phyloP scores from a whole-genome alignment of 2,329 filamentous ascomycete genomes.

The Neodidymelliopsis sp. region DNA sequence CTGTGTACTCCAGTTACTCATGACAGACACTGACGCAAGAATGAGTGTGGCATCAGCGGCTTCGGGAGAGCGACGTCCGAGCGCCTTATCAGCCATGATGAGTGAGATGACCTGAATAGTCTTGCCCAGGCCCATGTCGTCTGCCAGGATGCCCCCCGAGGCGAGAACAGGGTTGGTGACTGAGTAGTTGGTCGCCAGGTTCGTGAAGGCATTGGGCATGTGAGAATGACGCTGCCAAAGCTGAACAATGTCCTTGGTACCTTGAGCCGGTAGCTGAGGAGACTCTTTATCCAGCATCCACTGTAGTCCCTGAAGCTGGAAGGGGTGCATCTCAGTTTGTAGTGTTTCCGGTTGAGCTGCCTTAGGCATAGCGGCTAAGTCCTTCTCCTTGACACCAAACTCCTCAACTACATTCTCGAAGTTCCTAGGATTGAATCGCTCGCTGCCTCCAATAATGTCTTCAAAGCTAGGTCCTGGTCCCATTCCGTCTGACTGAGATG shows the following conservation, averaged over 20 bases:
- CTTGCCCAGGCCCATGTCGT: slow-evolving; percentile 93
- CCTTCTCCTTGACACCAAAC: slow-evolving; percentile 74
- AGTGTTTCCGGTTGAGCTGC: slow-evolving; percentile 72
- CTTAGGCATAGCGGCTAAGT: slow-evolving; percentile 74
- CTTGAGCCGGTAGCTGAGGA: slow-evolving; percentile 67
- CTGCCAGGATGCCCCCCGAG: slow-evolving; percentile 84
- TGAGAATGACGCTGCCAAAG: slow-evolving; percentile 71
- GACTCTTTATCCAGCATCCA: slow-evolving; percentile 83
- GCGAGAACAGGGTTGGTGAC: slow-evolving; percentile 69
- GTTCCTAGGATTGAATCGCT: slow-evolving; percentile 71
- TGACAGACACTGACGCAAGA: slow-evolving; percentile 81
- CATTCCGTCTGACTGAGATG: slow-evolving; percentile 34
- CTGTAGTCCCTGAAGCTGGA: slow-evolving; percentile 77
- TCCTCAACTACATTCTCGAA: slow-evolving; percentile 71
- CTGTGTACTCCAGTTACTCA: slow-evolving; percentile 90
- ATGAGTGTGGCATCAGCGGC: slow-evolving; percentile 72
- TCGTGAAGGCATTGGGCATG: slow-evolving; percentile 61
- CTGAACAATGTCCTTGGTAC: slow-evolving; percentile 71
- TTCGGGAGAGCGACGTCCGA: slow-evolving; percentile 28
- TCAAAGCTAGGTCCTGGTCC: slow-evolving; percentile 61
- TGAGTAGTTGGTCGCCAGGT: slow-evolving; percentile 75
- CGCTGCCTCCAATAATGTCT: slow-evolving; percentile 70
- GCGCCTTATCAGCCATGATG: slow-evolving; percentile 66
- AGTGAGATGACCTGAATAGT: slow-evolving; percentile 86
- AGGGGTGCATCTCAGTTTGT: slow-evolving; percentile 74